Conservation (phyloP, 345 rosid genomes). For the Ailanthus altissimus region DNA sequence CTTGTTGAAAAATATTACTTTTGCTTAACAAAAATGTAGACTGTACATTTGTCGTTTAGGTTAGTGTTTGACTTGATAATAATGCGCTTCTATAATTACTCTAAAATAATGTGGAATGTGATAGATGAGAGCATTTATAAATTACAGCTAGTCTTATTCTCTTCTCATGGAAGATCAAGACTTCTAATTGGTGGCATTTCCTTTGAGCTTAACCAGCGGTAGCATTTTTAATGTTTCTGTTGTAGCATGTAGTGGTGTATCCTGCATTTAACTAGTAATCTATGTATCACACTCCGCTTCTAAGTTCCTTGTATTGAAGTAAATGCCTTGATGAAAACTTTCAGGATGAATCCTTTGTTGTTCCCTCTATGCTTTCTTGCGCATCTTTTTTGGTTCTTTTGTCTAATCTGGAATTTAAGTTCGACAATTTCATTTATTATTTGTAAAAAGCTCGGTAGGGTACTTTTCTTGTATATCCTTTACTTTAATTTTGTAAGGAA, state of each 20-base stretch:
- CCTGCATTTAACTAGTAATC: constrained; percentile 3
- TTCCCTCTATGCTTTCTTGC: constrained; percentile 66
- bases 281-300: constrained; percentile 25
- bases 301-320: constrained; percentile 93
- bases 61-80: constrained; percentile 2
- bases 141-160: neutral
- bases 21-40: neutral
- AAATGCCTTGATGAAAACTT: constrained; percentile 89
- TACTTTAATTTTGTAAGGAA: constrained; percentile 2
- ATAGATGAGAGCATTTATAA: neutral
- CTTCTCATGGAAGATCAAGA: neutral
- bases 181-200: constrained; percentile 20
- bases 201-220: constrained; percentile 19
- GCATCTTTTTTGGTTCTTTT: neutral
- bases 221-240: constrained; percentile 3
- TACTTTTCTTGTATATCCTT: neutral
- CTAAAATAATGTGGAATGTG: neutral
- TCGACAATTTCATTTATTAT: neutral
- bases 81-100: neutral
- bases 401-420: neutral
- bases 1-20: neutral
- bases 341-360: constrained; percentile 83
- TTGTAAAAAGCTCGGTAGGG: neutral
- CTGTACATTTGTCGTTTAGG: neutral
- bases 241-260: neutral